Percentiles rank a stretch among this genome's conserved stretches.
phyloP scores from a whole-genome alignment of 1,284 basidiomycete genomes.

The Heimioporus retisporus region DNA sequence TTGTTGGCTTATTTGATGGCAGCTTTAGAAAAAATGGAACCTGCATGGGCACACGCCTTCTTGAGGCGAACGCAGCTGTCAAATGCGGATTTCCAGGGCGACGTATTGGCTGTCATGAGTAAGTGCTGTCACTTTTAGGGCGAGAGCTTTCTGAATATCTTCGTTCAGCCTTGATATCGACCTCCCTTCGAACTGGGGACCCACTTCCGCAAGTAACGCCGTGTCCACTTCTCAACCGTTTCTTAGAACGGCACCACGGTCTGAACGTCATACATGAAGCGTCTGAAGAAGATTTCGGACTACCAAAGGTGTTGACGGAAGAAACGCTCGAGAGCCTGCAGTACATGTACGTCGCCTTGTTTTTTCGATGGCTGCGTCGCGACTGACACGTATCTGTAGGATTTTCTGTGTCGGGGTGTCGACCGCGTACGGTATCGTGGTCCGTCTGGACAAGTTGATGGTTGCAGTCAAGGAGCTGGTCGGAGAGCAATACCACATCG shows the following conservation, averaged over 20 bases:
- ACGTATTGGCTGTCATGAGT: conserved; percentile 86
- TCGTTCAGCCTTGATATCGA: conserved; percentile 71
- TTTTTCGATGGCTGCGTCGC: background rate
- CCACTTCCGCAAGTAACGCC: conserved; percentile 91
- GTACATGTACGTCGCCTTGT: conserved; percentile 63
- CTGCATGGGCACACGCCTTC: conserved; percentile 81
- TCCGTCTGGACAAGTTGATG: conserved; percentile 78
- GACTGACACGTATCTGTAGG: conserved; percentile 44
- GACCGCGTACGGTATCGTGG: conserved; percentile 73
- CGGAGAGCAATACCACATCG: conserved; percentile 79
- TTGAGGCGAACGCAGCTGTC: conserved; percentile 80
- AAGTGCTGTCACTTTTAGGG: conserved; percentile 31
- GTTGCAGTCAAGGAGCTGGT: conserved; percentile 83
- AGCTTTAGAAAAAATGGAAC: conserved; percentile 72
- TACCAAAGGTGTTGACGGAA: conserved; percentile 71
- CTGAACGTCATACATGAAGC: conserved; percentile 73
- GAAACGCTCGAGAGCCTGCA: conserved; percentile 77
- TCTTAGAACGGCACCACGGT: conserved; percentile 70
- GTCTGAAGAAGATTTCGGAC: conserved; percentile 74
- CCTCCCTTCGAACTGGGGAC: conserved; percentile 77
- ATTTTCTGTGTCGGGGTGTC: conserved; percentile 83
- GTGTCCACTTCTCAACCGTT: conserved; percentile 83
- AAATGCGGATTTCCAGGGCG: conserved; percentile 87
- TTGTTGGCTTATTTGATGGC: conserved; percentile 74
- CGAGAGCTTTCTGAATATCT: background rate